Evolutionary conservation across 2,329 filamentous ascomycete species (phyloP).

Genomic region (Chaetothyriales sp.): DNA sequence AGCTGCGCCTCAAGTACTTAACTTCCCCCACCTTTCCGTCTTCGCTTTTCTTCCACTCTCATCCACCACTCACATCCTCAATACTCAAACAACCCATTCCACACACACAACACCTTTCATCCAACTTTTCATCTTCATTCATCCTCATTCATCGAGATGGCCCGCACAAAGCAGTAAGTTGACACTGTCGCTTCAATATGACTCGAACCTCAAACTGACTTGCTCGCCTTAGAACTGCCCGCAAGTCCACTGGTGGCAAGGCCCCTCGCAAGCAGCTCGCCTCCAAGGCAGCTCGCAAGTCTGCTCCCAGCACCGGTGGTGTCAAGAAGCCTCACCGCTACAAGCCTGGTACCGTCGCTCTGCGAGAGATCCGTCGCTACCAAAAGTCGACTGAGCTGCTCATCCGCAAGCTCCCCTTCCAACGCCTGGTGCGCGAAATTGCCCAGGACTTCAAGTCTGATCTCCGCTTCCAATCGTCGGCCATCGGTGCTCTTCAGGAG

Average conservation of each 20-base stretch:
- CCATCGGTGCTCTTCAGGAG: constrained; percentile 94
- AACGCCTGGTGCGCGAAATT: constrained; percentile 93
- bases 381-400: constrained; percentile 94
- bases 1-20: background rate
- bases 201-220: background rate
- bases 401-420: constrained; percentile 94
- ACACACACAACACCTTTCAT: constrained; percentile 19
- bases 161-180: constrained; percentile 34
- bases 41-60: constrained; percentile 19
- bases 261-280: constrained; percentile 87
- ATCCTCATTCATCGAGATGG: constrained; percentile 25
- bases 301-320: constrained; percentile 87
- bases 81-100: constrained; percentile 21
- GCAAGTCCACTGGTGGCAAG: constrained; percentile 43
- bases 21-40: constrained; percentile 12
- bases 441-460: constrained; percentile 91
- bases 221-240: constrained; percentile 26
- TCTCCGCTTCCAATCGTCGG: constrained; percentile 94
- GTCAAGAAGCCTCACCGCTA: constrained; percentile 90
- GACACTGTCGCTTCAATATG: background rate
- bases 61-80: constrained; percentile 19
- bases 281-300: constrained; percentile 98
- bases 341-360: constrained; percentile 87
- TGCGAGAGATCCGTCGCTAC: constrained; percentile 96
- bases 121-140: too few relatives aligned